Percentiles rank a stretch among this genome's conserved stretches.
phyloP scores from a whole-genome alignment of 805 yeast species.

The Lachancea thermotolerans region DNA sequence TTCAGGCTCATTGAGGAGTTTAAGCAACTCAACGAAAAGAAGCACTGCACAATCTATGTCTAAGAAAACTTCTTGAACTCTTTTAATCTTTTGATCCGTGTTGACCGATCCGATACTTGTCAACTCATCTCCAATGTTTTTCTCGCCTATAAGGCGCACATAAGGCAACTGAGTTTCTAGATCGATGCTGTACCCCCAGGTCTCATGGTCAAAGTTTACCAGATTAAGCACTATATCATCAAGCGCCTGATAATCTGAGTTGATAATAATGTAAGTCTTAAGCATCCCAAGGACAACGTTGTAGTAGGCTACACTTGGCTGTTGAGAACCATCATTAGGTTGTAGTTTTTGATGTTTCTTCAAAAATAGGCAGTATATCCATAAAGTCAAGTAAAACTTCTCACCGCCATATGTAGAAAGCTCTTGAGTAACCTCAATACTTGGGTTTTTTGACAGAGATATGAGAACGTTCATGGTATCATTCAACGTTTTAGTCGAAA shows the following conservation, averaged over 20 bases:
- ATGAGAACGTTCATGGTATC: constrained; percentile 59
- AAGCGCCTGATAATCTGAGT: constrained; percentile 24
- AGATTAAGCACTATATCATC: constrained; percentile 27
- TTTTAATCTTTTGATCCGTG: constrained; percentile 6
- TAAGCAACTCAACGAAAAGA: constrained; percentile 38
- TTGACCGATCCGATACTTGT: constrained; percentile 4
- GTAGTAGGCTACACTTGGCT: constrained; percentile 22
- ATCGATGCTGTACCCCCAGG: constrained; percentile 33
- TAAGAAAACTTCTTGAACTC: constrained; percentile 33
- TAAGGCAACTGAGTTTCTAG: constrained; percentile 34
- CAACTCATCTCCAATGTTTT: constrained; percentile 1
- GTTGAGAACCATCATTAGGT: constrained; percentile 11
- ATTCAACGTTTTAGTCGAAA: constrained; percentile 46
- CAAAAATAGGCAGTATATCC: constrained; percentile 35
- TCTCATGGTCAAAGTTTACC: constrained; percentile 30
- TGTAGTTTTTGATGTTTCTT: constrained; percentile 24
- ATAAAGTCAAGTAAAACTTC: constrained; percentile 29
- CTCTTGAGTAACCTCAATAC: constrained; percentile 30
- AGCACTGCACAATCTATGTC: constrained; percentile 41
- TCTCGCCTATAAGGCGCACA: constrained; percentile 14
- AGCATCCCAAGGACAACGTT: constrained; percentile 30
- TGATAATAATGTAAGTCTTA: constrained; percentile 29
- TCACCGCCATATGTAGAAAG: constrained; percentile 22
- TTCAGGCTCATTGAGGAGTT: constrained; percentile 41
- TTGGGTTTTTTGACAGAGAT: constrained; percentile 47